These are phyloP conservation scores for Ceratobasidium theobromae DNA, from an alignment of 1,284 basidiomycete genomes.

Conservation along the genomic window DNA sequence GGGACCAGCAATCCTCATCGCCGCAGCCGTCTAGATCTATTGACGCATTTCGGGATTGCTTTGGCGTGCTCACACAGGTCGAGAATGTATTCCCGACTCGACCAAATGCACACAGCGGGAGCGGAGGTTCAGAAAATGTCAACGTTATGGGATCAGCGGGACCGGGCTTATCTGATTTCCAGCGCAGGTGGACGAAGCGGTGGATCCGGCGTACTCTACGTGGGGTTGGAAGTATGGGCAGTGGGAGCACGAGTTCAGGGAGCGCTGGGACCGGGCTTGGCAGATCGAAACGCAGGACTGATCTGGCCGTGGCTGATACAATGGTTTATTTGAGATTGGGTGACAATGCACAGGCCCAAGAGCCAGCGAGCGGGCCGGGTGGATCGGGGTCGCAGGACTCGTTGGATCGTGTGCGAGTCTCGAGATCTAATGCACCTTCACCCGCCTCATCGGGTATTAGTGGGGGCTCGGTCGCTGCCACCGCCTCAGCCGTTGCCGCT, in stretches of 20 bases:
- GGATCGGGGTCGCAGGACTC: constrained; percentile 19
- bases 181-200: constrained; percentile 8
- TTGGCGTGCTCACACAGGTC: not conserved
- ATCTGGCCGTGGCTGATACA: not conserved
- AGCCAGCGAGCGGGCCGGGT: not conserved
- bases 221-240: constrained; percentile 24
- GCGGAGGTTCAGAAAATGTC: not conserved
- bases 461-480: not conserved
- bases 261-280: not conserved
- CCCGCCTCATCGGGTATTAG: not conserved
- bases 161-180: not conserved
- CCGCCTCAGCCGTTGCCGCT: not conserved
- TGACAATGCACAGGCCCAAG: not conserved
- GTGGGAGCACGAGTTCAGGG: constrained; percentile 13
- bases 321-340: not conserved
- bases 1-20: not conserved
- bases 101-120: not conserved
- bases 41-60: constrained; percentile 7
- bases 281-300: not conserved
- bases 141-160: not conserved
- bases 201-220: constrained; percentile 20
- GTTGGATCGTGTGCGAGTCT: constrained; percentile 12
- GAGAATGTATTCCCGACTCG: constrained; percentile 14
- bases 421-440: constrained; percentile 12
- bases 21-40: constrained; percentile 20